Base-by-base conservation (phyloP, 345 rosid genomes). In the Turnera subulata region DNA sequence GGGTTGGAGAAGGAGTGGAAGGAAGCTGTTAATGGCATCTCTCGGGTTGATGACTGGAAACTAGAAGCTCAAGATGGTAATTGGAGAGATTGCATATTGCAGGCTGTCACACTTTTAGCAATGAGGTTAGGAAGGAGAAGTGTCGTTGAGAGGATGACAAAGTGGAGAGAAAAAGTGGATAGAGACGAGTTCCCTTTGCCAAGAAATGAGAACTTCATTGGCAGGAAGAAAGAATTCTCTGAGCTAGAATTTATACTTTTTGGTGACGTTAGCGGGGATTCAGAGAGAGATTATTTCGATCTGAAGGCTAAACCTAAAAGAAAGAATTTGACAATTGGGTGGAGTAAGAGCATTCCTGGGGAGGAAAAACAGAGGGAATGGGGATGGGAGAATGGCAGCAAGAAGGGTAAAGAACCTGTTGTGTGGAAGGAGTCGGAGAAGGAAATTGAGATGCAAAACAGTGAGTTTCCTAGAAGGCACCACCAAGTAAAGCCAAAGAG, bases 351-450 rank as follows among this genome's bases (percentile, higher is more conserved):
- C 61, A 56, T 61, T 70, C 66, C 66, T 46, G 50, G 50, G 11
- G 86, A 85, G 50, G 89, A 85, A 61, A 78, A 79, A 46, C 49
- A 72, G 38, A 66, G 62, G 66, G 79, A 61, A n/a, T 54, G 46
- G 15, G 70, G 33, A 35, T 15, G 58, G 58, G 70, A 60, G 33
- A 70, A 62, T 45, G 64, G 70, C 58, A 71, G 73, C 64, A 74
- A 68, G 75, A 89, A 89, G 74, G 96, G 94, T 13, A 89, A 93
- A 70, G 96, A 85, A 67, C 91, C 89, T 11, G 83, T 89, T 15
- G 79, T 81, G 57, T 93, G 99, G 99, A 93, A 82, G 73, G 99
- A 89, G 75, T 87, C 92, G 0, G 99, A 89, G 39, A 89, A 81
- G 70, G 99, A 93, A 71, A 93, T 93, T 3, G 99, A 93, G 74